Evolutionary conservation across 2,329 filamentous ascomycete species (phyloP), one percentile per base, ranked within the genome.

Genomic region (Endoconidiophora laricicola): DNA sequence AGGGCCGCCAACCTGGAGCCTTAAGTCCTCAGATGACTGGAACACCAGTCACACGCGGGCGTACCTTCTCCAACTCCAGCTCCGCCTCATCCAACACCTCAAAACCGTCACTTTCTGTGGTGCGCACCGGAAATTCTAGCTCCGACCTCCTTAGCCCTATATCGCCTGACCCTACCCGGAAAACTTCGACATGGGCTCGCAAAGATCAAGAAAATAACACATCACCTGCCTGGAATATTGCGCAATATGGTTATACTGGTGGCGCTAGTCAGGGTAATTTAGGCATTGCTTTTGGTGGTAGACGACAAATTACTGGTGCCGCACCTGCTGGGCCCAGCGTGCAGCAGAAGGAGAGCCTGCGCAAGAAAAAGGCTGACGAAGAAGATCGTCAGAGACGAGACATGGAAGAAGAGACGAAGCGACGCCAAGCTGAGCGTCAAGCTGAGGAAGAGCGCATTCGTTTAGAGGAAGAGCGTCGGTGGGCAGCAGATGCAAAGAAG

Each of bases 221-320:
- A 1, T 73, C 81, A 23, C 91, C 91, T 0, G 91, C 91, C 1
- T 98, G 91, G 91, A 98, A 96, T 62, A 96, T 96, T 58, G 83
- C 88, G 52, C 91, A 98, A 62, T 98, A 98, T 61, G 88, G 91
- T 6, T 98, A 95, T 65, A 91, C 96, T 83, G 91, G 91, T 52
- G 91, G 91, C 45, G 91, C 91, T 23, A 95, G 86, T 60, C 91
- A 98, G 63, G 90, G 86, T 2, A 96, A 94, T 58, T 79, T 95
- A 54, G 91, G 91, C 16, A 86, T 98, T 57, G 79, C 85, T 9
- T 96, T 96, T 64, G 91, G 91, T 50, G 86, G 81, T 16, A 78
- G 88, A 58, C 78, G 91, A 54, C 91, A 98, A 66, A 96, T 98
- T 61, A 96, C 88, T 6, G 86, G 74, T 58, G 77, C 86, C 12